phyloP scores from a whole-genome alignment of 1,284 basidiomycete species.

The Spongiforma sp. region DNA sequence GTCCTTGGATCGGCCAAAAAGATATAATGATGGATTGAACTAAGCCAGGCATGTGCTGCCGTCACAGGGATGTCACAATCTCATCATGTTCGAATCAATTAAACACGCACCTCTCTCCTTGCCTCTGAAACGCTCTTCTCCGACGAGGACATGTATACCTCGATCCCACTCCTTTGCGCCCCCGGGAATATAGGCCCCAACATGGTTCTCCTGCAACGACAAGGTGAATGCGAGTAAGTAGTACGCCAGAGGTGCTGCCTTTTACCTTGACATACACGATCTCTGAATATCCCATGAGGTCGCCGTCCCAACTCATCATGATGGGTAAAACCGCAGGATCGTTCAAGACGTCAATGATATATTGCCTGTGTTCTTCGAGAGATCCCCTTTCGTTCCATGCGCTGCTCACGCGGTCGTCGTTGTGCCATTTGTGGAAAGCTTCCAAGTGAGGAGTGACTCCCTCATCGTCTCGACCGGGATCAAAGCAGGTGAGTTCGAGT shows the following conservation, averaged over 20 bases:
- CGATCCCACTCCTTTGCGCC: slow-evolving; percentile 54
- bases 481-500: slow-evolving; percentile 51
- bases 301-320: slow-evolving; percentile 58
- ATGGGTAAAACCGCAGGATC: slow-evolving; percentile 53
- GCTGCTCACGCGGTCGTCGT: slow-evolving; percentile 52
- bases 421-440: slow-evolving; percentile 58
- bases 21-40: slow-evolving; percentile 50
- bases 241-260: too few species aligned
- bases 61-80: not conserved
- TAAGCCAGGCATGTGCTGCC: slow-evolving; percentile 51
- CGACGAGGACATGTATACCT: slow-evolving; percentile 53
- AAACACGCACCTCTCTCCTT: slow-evolving; percentile 40
- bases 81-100: not conserved
- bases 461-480: slow-evolving; percentile 39
- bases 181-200: slow-evolving; percentile 45
- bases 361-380: slow-evolving; percentile 52
- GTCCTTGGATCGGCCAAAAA: slow-evolving; percentile 57
- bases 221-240: not conserved
- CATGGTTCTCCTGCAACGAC: slow-evolving; percentile 45
- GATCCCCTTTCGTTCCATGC: slow-evolving; percentile 58
- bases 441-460: slow-evolving; percentile 45
- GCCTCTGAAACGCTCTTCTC: slow-evolving; percentile 55
- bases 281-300: slow-evolving; percentile 59
- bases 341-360: slow-evolving; percentile 45
- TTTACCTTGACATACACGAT: slow-evolving; percentile 55